Evolutionary conservation across 768 basidiomycete species (phyloP).

Genomic region (Tubosaeta brunneosetosa): DNA sequence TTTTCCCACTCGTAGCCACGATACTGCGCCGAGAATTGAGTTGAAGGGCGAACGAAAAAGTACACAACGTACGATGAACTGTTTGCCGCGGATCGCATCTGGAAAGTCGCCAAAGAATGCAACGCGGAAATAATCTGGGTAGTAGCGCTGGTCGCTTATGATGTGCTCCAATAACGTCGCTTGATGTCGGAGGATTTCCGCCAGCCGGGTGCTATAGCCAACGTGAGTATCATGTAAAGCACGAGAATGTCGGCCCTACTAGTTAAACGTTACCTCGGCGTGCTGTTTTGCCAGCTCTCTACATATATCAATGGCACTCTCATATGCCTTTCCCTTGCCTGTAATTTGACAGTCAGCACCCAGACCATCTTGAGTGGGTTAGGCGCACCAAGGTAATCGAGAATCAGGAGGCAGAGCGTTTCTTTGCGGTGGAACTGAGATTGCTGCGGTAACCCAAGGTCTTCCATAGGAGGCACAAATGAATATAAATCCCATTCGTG

Average conservation of each 20-base stretch:
- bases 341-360: constrained; percentile 3
- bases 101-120: constrained; percentile 94
- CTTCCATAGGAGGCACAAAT: constrained; percentile 84
- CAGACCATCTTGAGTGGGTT: not conserved
- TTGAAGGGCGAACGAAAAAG: not conserved
- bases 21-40: constrained; percentile 46
- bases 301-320: constrained; percentile 88
- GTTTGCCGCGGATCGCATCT: constrained; percentile 76
- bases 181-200: constrained; percentile 83
- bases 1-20: constrained; percentile 96
- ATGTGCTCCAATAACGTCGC: constrained; percentile 86
- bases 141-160: constrained; percentile 75
- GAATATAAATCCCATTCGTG: constrained; percentile 85
- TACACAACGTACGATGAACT: constrained; percentile 69
- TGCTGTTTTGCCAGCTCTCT: constrained; percentile 89
- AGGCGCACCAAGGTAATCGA: constrained; percentile 83
- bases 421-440: constrained; percentile 94
- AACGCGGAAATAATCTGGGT: constrained; percentile 90
- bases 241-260: constrained; percentile 44
- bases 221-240: constrained; percentile 3
- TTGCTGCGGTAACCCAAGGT: constrained; percentile 85
- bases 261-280: constrained; percentile 84
- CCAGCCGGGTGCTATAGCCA: constrained; percentile 61
- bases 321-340: constrained; percentile 98
- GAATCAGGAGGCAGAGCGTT: constrained; percentile 81